Base-by-base conservation (phyloP, 1,284 basidiomycete species). In the Agaricales sp. region DNA sequence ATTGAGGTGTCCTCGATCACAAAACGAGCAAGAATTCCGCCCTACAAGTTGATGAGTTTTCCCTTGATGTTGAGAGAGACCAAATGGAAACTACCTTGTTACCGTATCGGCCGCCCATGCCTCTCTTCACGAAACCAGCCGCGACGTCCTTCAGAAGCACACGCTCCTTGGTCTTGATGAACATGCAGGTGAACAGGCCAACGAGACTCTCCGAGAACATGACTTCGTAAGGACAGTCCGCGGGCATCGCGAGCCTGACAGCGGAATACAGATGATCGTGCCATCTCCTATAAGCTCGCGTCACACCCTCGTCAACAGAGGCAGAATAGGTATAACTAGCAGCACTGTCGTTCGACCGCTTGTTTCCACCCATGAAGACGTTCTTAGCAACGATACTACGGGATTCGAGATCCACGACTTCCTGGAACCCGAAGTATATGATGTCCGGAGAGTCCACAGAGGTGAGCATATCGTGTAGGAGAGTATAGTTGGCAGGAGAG, bases 351-450 rank as follows among this genome's bases (percentile, higher is more conserved):
- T 11, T 8, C 30, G 8, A n/a, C n/a, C n/a, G 8, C 21, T 61
- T 61, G 48, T 65, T 69, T 53, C 70, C 70, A 18, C 79, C 87
- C 2, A 94, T 74, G 1, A 96, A 61, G 20, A 95, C 79, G 2
- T 83, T 91, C 67, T 94, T 94, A 12, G 94, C 93, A 0, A 88
- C 87, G 65, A 97, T 82, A 65, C 85, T 92, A 54, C 91, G 82
- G 58, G 82, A 87, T 56, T 97, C 93, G 11, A 99, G 76, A 61
- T 97, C 92, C 53, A 99, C 89, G 37, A 97, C 77, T 67, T 98
- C 95, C 63, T 99, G 95, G 61, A 98, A 87, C 1, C 93, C 93
- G 61, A 98, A 96, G 1, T 82, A 79, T 57, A 99, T 86, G 55
- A 98, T 82, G 57, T 97, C 94, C 0, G 94, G 91, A 4, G 71